Evolutionary conservation across 23 red algal species (phyloP).

Genomic region (Chondrus crispus): DNA sequence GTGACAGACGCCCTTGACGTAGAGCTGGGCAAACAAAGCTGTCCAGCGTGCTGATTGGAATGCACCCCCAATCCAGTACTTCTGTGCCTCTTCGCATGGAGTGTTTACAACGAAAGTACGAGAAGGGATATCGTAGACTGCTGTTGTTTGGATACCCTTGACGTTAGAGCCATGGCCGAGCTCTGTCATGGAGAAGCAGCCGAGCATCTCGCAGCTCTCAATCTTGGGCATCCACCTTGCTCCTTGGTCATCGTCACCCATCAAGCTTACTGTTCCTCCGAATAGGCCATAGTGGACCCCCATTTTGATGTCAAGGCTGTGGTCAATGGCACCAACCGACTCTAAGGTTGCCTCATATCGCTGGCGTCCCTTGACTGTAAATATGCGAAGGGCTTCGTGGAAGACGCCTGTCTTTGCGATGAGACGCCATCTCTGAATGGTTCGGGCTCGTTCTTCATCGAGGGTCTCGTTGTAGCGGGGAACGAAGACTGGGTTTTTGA

Average conservation of each 20-base stretch:
- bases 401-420: neutral
- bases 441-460: slow-evolving; percentile 32
- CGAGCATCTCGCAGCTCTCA: slow-evolving; percentile 64
- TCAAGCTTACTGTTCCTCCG: slow-evolving; percentile 67
- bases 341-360: slow-evolving; percentile 76
- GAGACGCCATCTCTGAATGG: slow-evolving; percentile 44
- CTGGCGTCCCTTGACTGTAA: slow-evolving; percentile 25
- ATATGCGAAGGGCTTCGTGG: slow-evolving; percentile 4
- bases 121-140: slow-evolving; percentile 61
- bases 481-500: slow-evolving; percentile 48
- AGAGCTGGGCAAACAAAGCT: slow-evolving; percentile 85
- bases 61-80: slow-evolving; percentile 99
- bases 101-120: slow-evolving; percentile 77
- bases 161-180: slow-evolving; percentile 96
- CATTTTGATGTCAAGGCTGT: slow-evolving; percentile 85
- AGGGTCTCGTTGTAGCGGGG: neutral
- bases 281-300: slow-evolving; percentile 88
- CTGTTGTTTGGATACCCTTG: slow-evolving; percentile 79
- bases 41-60: slow-evolving; percentile 64
- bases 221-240: slow-evolving; percentile 72
- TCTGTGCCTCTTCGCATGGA: slow-evolving; percentile 83
- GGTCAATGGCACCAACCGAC: slow-evolving; percentile 62
- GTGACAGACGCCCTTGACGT: slow-evolving; percentile 14
- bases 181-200: slow-evolving; percentile 96
- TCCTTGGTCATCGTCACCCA: slow-evolving; percentile 69